Evolutionary conservation across 768 basidiomycete genomes (phyloP).

Genomic region (Hericium coralloides): DNA sequence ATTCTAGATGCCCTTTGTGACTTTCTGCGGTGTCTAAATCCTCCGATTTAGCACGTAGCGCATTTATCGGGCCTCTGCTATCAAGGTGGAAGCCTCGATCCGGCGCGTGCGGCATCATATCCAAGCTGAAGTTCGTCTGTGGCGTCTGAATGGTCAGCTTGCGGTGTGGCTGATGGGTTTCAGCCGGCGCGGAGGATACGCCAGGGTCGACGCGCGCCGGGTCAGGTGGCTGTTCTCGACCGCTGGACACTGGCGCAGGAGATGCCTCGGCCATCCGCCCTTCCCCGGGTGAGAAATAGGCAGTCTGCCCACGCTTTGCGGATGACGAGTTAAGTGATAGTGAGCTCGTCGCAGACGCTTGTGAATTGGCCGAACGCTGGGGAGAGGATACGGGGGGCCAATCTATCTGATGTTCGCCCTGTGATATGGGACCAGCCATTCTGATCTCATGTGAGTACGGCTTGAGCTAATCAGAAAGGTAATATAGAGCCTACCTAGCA

Average conservation of each 20-base stretch:
- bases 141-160: conserved; percentile 22
- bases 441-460: conserved; percentile 25
- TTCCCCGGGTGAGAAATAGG: conserved; percentile 26
- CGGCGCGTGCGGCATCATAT: conserved; percentile 8
- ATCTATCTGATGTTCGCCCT: conserved; percentile 38
- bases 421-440: conserved; percentile 61
- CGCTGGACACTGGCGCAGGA: conserved; percentile 22
- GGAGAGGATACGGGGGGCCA: conserved; percentile 36
- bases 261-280: conserved; percentile 35
- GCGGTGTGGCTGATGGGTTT: conserved; percentile 31
- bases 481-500: conserved; percentile 48
- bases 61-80: conserved; percentile 29
- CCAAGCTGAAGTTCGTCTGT: conserved; percentile 24
- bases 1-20: neutral
- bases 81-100: conserved; percentile 31
- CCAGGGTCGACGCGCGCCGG: neutral
- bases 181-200: conserved; percentile 41
- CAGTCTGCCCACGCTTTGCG: neutral
- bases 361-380: neutral
- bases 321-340: neutral
- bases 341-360: conserved; percentile 1
- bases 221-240: neutral
- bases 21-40: neutral
- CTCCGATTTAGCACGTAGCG: conserved; percentile 16
- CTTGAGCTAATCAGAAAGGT: neutral